Percentiles rank a stretch among this genome's conserved stretches.
These are phyloP conservation scores for Hyaloscypha hepaticicola DNA, from an alignment of 495 filamentous ascomycete genomes.

Conservation along the genomic window DNA sequence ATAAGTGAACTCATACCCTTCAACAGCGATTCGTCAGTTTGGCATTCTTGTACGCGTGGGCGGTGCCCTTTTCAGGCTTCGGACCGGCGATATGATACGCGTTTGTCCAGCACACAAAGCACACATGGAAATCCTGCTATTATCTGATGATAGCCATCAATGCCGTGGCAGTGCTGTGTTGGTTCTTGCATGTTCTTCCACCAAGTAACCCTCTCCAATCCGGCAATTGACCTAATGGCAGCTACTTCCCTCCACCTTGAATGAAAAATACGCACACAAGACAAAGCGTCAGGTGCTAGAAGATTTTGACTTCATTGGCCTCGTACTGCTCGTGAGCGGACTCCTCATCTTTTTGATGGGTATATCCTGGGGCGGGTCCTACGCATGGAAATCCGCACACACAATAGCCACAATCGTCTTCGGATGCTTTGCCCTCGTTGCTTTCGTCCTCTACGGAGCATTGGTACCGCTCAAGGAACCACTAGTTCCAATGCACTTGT, in stretches of 20 bases:
- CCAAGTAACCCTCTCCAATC: too few relatives aligned
- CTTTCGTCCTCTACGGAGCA: conserved; percentile 38
- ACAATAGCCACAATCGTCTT: conserved; percentile 41
- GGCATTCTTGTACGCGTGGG: conserved; percentile 27
- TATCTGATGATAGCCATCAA: conserved; percentile 35
- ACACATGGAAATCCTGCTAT: conserved; percentile 38
- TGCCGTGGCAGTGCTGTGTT: conserved; percentile 31
- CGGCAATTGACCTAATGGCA: too few relatives aligned
- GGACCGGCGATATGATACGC: conserved; percentile 30
- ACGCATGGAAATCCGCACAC: conserved; percentile 43
- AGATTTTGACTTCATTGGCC: conserved; percentile 39
- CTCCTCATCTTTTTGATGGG: conserved; percentile 36
- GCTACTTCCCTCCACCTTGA: conserved; percentile 33
- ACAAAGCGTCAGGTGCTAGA: conserved; percentile 9
- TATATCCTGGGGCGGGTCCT: conserved; percentile 42
- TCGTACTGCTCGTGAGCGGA: conserved; percentile 35
- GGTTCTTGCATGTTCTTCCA: too few relatives aligned
- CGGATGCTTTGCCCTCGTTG: conserved; percentile 38
- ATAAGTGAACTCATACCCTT: conserved; percentile 11
- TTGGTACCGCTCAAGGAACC: conserved; percentile 22
- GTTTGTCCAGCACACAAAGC: conserved; percentile 23
- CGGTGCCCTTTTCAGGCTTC: conserved; percentile 28
- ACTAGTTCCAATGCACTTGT: conserved; percentile 36
- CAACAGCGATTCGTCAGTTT: conserved; percentile 12
- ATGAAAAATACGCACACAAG: conserved; percentile 25